phyloP scores from a whole-genome alignment of 2,329 filamentous ascomycete species.

The Pseudocercospora macadamiae region DNA sequence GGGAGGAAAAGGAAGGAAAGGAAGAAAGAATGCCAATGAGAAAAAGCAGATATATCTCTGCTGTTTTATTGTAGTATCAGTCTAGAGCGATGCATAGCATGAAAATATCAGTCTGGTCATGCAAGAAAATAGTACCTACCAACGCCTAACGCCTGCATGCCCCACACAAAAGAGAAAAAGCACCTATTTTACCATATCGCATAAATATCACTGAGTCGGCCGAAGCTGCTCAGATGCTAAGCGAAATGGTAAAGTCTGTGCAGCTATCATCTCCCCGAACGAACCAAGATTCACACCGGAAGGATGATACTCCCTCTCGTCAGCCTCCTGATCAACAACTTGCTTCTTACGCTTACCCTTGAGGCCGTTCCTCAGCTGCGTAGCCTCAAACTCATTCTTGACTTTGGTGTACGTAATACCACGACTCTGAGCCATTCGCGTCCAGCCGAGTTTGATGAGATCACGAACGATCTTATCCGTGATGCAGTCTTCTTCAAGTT shows the following conservation, averaged over 20 bases:
- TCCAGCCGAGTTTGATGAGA: not conserved
- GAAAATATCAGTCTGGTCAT: not conserved
- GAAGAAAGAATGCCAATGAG: not conserved
- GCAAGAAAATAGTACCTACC: not conserved
- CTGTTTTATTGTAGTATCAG: not conserved
- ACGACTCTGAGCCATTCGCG: not conserved
- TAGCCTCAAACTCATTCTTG: not conserved
- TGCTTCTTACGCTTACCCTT: not conserved
- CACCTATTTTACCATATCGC: too few relatives aligned
- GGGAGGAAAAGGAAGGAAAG: not conserved
- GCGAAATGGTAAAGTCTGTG: too few relatives aligned
- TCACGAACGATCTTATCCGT: not conserved
- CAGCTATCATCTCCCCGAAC: too few relatives aligned
- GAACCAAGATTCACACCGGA: too few relatives aligned
- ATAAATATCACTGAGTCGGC: too few relatives aligned
- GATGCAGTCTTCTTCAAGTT: not conserved
- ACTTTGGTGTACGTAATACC: not conserved
- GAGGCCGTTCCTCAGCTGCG: not conserved
- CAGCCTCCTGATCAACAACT: not conserved
- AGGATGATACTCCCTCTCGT: too few relatives aligned
- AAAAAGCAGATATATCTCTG: not conserved
- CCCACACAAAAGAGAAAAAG: not conserved
- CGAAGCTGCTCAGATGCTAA: too few relatives aligned
- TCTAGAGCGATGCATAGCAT: not conserved
- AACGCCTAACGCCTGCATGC: not conserved